These are phyloP conservation scores for Colletotrichum sp. DNA, from an alignment of 2,329 filamentous ascomycete genomes.

Conservation along the genomic window DNA sequence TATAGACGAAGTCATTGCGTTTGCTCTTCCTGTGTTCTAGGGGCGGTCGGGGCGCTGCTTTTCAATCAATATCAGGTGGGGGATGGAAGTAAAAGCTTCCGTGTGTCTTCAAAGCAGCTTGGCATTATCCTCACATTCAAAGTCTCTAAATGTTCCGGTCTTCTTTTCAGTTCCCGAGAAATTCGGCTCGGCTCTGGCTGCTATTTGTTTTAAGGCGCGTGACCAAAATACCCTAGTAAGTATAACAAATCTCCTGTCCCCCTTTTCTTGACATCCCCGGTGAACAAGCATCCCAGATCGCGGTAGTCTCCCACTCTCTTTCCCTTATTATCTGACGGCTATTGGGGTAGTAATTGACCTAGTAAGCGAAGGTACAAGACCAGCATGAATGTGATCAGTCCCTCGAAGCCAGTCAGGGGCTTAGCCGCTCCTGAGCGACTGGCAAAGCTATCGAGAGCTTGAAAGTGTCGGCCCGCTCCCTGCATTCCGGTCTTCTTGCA, in stretches of 20 bases:
- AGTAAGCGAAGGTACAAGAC: background rate
- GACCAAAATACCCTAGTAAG: rapidly evolving
- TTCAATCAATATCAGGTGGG: rapidly evolving
- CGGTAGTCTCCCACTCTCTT: rapidly evolving
- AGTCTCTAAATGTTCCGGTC: rapidly evolving
- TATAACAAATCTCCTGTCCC: rapidly evolving
- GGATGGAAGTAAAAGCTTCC: background rate
- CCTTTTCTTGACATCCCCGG: rapidly evolving
- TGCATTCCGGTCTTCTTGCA: too few relatives aligned
- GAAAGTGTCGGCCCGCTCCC: too few relatives aligned
- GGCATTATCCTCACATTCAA: rapidly evolving
- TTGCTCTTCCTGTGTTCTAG: rapidly evolving
- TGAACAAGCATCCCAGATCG: background rate
- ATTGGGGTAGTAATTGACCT: rapidly evolving
- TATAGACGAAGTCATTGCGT: background rate
- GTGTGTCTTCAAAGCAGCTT: rapidly evolving
- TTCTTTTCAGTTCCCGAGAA: rapidly evolving
- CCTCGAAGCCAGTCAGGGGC: too few relatives aligned
- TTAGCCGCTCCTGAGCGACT: background rate
- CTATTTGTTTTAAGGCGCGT: rapidly evolving
- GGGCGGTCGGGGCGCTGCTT: rapidly evolving
- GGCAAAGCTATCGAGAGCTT: background rate
- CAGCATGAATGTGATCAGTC: background rate
- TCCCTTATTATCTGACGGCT: rapidly evolving
- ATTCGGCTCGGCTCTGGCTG: rapidly evolving